Conservation (phyloP, 139 green algal genomes). For the Trebouxia sp. region DNA sequence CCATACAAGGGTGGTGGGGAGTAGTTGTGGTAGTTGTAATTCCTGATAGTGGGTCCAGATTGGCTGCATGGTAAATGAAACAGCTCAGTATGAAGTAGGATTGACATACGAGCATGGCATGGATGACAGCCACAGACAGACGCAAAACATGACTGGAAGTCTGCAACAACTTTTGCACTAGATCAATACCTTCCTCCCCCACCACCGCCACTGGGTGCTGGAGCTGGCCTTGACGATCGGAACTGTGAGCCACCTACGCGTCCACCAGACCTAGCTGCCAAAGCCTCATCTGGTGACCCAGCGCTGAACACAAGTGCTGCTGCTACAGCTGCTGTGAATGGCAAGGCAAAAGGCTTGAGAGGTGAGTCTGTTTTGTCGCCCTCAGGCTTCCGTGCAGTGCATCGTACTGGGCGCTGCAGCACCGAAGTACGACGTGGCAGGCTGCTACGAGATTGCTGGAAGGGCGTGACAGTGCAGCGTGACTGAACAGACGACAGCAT, state of each 20-base stretch:
- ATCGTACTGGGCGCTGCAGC: not conserved
- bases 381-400: not conserved
- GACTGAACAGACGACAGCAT: constrained; percentile 13
- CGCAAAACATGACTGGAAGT: not conserved
- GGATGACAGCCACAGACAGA: not conserved
- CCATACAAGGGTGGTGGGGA: constrained; percentile 13
- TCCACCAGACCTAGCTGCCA: constrained; percentile 28
- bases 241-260: constrained; percentile 28
- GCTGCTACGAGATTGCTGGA: not conserved
- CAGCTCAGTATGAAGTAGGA: not conserved
- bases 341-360: constrained; percentile 7
- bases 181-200: not conserved
- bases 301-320: constrained; percentile 22
- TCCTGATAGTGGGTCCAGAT: constrained; percentile 22
- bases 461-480: not conserved
- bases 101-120: not conserved
- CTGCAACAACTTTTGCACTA: too few species aligned
- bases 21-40: constrained; percentile 32
- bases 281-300: constrained; percentile 12
- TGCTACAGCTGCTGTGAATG: constrained; percentile 22
- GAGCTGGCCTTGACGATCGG: constrained; percentile 19
- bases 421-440: not conserved
- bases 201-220: not conserved
- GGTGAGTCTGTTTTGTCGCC: not conserved
- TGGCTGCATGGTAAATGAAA: not conserved